Evolutionary conservation across 192 early-diverging fungal species (phyloP).

Genomic region (Rhizophagus sp.): DNA sequence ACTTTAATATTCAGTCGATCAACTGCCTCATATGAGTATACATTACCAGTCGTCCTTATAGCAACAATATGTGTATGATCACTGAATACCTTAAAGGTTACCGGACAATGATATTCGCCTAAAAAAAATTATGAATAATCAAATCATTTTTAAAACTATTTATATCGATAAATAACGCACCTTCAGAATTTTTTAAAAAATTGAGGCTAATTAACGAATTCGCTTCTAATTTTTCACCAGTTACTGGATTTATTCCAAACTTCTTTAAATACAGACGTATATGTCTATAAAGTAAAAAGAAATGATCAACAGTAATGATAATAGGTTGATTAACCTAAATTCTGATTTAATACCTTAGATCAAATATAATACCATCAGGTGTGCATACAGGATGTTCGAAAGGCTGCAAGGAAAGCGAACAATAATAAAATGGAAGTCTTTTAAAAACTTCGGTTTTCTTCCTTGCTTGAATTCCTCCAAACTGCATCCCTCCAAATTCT

Average conservation of each 20-base stretch:
- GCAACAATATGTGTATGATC: constrained; percentile 86
- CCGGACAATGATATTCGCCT: constrained; percentile 85
- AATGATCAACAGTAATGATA: not conserved
- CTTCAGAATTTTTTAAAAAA: constrained; percentile 79
- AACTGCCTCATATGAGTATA: constrained; percentile 84
- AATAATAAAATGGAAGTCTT: constrained; percentile 80
- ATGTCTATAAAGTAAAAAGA: constrained; percentile 40
- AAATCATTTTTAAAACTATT: not conserved
- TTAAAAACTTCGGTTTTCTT: constrained; percentile 62
- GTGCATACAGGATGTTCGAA: constrained; percentile 87
- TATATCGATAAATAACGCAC: constrained; percentile 25
- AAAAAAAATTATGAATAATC: not conserved
- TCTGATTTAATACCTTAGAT: constrained; percentile 53
- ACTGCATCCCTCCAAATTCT: constrained; percentile 57
- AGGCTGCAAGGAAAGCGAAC: constrained; percentile 88
- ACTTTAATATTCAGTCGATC: constrained; percentile 84
- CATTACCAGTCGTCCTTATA: constrained; percentile 82
- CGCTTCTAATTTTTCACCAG: constrained; percentile 70
- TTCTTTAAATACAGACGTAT: constrained; percentile 83
- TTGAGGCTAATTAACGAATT: constrained; percentile 76
- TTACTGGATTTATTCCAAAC: constrained; percentile 83
- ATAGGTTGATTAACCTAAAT: not conserved
- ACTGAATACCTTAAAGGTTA: constrained; percentile 87
- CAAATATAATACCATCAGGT: constrained; percentile 85
- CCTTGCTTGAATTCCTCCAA: constrained; percentile 66